Evolutionary conservation across 179 eudicot genomes (phyloP).

Genomic region (Carnegiea gigantea): DNA sequence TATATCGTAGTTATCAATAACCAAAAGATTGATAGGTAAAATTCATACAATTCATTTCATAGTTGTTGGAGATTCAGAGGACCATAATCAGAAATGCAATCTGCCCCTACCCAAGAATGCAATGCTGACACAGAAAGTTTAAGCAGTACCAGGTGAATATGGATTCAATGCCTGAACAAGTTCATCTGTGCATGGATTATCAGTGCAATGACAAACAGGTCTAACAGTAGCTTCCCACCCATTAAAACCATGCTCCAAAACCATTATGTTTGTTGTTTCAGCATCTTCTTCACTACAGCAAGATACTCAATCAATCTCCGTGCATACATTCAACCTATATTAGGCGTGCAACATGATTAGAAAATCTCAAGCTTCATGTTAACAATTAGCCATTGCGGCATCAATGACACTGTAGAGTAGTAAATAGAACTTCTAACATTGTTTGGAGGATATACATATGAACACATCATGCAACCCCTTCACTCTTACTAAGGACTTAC

Average conservation of each 20-base stretch:
- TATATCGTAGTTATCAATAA: too few relatives aligned
- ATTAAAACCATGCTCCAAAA: conserved; percentile 79
- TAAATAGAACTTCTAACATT: too few relatives aligned
- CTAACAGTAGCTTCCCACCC: conserved; percentile 95
- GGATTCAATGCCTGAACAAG: conserved; percentile 12
- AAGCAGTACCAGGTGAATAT: not conserved
- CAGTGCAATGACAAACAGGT: conserved; percentile 82
- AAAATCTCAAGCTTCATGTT: too few relatives aligned
- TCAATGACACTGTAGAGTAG: too few relatives aligned
- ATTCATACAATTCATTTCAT: not conserved
- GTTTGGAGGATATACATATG: too few relatives aligned
- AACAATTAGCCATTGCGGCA: too few relatives aligned
- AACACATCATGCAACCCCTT: too few relatives aligned
- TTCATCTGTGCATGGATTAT: conserved; percentile 67
- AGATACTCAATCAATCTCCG: conserved; percentile 66
- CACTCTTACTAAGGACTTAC: too few relatives aligned
- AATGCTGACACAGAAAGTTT: not conserved
- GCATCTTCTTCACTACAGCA: conserved; percentile 46
- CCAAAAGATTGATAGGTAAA: not conserved
- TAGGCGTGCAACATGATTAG: too few relatives aligned
- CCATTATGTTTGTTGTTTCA: conserved; percentile 69
- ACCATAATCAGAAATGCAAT: not conserved
- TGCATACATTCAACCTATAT: too few relatives aligned
- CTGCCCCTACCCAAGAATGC: too few relatives aligned
- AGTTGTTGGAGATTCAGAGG: not conserved